A percentile compares a stretch with the other conserved stretches of the same genome.
These are phyloP conservation scores for Senna tora DNA, from an alignment of 306 rosid species.

Conservation along the genomic window DNA sequence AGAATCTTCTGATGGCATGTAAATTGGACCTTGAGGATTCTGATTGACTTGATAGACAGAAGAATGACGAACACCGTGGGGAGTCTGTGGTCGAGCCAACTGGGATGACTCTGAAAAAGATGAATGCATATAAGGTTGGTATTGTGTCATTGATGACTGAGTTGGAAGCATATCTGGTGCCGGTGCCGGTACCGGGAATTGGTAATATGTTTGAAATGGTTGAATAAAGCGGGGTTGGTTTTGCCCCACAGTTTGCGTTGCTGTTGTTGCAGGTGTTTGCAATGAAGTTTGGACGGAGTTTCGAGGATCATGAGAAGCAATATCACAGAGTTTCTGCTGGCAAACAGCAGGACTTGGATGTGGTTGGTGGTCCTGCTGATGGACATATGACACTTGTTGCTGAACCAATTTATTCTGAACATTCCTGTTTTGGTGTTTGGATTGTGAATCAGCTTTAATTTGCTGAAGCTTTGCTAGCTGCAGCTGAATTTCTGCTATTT, in stretches of 20 bases:
- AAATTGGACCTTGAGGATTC: not conserved
- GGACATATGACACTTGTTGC: constrained; percentile 11
- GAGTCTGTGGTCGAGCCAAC: not conserved
- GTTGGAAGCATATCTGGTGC: not conserved
- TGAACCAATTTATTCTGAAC: constrained; percentile 11
- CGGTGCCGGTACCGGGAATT: not conserved
- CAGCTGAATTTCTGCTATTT: constrained; percentile 24
- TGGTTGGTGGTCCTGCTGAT: not conserved
- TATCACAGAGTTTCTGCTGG: not conserved
- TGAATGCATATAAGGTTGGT: not conserved
- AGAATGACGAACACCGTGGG: not conserved
- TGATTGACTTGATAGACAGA: not conserved
- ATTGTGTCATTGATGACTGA: not conserved
- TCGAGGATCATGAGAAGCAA: not conserved
- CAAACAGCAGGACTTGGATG: not conserved
- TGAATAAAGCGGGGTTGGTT: not conserved
- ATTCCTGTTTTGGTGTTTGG: constrained; percentile 11
- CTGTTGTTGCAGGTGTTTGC: not conserved
- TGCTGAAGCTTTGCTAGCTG: constrained; percentile 12
- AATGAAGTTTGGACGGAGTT: not conserved
- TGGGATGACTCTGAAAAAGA: not conserved
- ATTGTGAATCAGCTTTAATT: constrained; percentile 1
- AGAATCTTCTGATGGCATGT: not conserved
- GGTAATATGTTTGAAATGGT: constrained; percentile 6
- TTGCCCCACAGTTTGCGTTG: not conserved